Evolutionary conservation across 768 basidiomycete species (phyloP).

Genomic region (Pleurotus eryngii): DNA sequence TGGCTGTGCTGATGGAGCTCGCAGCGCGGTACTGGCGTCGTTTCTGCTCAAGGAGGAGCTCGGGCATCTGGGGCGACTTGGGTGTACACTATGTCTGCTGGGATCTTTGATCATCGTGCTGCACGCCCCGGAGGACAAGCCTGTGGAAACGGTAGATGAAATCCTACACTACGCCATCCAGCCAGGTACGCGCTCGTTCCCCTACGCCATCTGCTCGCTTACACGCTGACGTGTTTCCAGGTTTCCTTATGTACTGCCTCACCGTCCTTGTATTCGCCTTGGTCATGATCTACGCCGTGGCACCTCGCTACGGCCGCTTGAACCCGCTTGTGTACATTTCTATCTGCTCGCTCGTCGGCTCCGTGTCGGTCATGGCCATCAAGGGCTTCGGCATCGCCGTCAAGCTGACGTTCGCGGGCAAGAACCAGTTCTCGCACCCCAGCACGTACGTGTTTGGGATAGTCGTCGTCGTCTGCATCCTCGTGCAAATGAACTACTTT

Average conservation of each 20-base stretch:
- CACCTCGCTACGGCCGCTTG: conserved; percentile 80
- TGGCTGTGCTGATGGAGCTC: not conserved
- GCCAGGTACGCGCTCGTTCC: conserved; percentile 56
- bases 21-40: conserved; percentile 89
- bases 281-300: conserved; percentile 84
- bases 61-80: conserved; percentile 86
- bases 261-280: conserved; percentile 78
- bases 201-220: not conserved
- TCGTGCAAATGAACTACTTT: conserved; percentile 95
- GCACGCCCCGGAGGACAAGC: conserved; percentile 95
- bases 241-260: conserved; percentile 88
- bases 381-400: conserved; percentile 98
- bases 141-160: conserved; percentile 89
- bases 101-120: conserved; percentile 94
- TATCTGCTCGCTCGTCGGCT: conserved; percentile 94
- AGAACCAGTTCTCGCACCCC: conserved; percentile 92
- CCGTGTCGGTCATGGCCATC: conserved; percentile 97
- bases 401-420: conserved; percentile 88
- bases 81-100: conserved; percentile 78
- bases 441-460: conserved; percentile 96
- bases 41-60: conserved; percentile 91
- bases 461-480: conserved; percentile 77
- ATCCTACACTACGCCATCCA: conserved; percentile 91
- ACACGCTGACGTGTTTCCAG: conserved; percentile 35
- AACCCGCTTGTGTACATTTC: conserved; percentile 93